Base-by-base conservation (phyloP, 768 basidiomycete genomes). In the Lactifluus hygrophoroides region DNA sequence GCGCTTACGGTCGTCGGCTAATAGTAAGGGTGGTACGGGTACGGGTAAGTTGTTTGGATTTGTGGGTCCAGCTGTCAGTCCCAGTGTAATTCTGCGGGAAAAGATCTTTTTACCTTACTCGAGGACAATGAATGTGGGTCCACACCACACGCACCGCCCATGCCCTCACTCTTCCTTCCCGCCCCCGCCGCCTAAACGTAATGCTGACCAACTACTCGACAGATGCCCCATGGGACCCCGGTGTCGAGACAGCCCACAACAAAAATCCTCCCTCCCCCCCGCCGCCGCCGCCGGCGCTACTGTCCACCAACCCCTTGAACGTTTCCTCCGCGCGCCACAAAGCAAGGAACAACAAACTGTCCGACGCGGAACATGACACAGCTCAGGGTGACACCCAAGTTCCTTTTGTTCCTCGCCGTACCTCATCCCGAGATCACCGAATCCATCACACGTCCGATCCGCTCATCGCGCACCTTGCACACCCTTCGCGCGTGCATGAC, bases 21-120 rank as follows among this genome's bases (percentile, higher is more conserved):
- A n/a, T n/a, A n/a, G n/a, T n/a, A n/a, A n/a, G n/a, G n/a, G n/a
- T n/a, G n/a, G n/a, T n/a, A n/a, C n/a, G n/a, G n/a, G n/a, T n/a
- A n/a, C n/a, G 40, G 52, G 61, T 62, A 62, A 57, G 50, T 40
- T 51, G 56, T 62, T 64, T 64, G 49, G 27, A 43, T 25, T 43
- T 64, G 63, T 64, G 61, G 63, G 63, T 64, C 63, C 63, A 51
- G 7, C 27, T n/a, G 45, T 53, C 28, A 30, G n/a, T n/a, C n/a
- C n/a, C n/a, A n/a, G n/a, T n/a, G n/a, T 34, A 19, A 19, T 42
- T 13, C 40, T 19, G 21, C 8, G 40, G n/a, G 40, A 19, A n/a
- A 8, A n/a, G n/a, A n/a, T n/a, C n/a, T n/a, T n/a, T n/a, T n/a
- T n/a, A n/a, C n/a, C n/a, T n/a, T n/a, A n/a, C n/a, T n/a, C n/a